A percentile compares a stretch with the other conserved stretches of the same genome.
Conservation (phyloP, 306 rosid genomes). For the Prunus mira region DNA sequence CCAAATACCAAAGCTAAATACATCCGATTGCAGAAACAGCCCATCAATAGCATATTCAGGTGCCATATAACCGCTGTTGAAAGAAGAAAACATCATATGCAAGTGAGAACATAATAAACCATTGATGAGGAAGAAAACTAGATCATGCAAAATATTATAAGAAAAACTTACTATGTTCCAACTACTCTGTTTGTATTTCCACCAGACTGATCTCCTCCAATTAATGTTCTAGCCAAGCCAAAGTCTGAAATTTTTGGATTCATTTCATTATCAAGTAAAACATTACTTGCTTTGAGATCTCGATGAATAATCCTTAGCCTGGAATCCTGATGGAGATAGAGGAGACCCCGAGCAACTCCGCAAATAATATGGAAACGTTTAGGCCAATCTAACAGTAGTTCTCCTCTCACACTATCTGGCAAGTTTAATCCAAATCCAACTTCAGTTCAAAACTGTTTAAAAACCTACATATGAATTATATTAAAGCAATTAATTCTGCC, state of each 20-base stretch:
- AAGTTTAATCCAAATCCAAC: not conserved
- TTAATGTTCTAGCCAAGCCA: slow-evolving; percentile 50
- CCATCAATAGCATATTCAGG: slow-evolving; percentile 56
- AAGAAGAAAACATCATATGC: not conserved
- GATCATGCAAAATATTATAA: not conserved
- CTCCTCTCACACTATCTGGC: slow-evolving; percentile 7
- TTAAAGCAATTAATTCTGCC: not conserved
- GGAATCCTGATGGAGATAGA: slow-evolving; percentile 34
- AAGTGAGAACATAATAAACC: not conserved
- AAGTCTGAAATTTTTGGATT: slow-evolving; percentile 63
- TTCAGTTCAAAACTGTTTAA: not conserved
- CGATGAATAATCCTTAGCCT: slow-evolving; percentile 51
- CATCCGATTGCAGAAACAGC: slow-evolving; percentile 49
- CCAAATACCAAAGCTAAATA: slow-evolving; percentile 58
- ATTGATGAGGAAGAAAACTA: not conserved
- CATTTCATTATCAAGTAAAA: slow-evolving; percentile 44
- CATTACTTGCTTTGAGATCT: slow-evolving; percentile 58
- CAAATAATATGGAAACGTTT: slow-evolving; percentile 21
- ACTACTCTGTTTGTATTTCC: slow-evolving; percentile 59
- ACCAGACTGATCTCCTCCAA: slow-evolving; percentile 39
- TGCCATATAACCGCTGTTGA: slow-evolving; percentile 57
- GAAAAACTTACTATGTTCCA: slow-evolving; percentile 59
- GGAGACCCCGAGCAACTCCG: slow-evolving; percentile 27
- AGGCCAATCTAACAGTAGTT: slow-evolving; percentile 12
- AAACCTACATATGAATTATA: not conserved